Base-by-base conservation (phyloP, 306 rosid genomes). In the Vigna angularis region DNA sequence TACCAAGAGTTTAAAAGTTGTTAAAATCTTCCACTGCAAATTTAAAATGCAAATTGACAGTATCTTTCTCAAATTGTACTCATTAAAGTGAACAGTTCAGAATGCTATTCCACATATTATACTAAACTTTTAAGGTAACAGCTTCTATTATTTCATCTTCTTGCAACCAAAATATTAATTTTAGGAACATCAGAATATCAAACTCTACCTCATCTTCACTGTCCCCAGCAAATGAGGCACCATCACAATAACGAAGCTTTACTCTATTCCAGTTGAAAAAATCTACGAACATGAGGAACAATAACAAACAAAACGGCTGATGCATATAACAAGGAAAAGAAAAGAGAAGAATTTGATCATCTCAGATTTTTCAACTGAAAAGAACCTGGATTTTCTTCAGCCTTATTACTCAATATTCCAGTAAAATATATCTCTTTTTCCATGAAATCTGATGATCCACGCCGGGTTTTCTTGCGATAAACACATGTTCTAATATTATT, bases 221-320 rank as follows among this genome's bases (percentile, higher is more conserved):
- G 65, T 93, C 98, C 48, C 99, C 99, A 16, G 94, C 32, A 69
- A 96, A 96, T 45, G 99, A 96, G 59, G 97, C 99, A 32, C 99
- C 99, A 57, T 96, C 99, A 75, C 99, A 96, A 53, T 96, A 96
- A n/a, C 99, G 98, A 80, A 96, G 86, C 87, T 96, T 96, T 26
- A 90, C 91, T 85, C 99, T 84, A 66, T 93, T 96, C 98, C 98
- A 96, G 81, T 92, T 96, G 89, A 79, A 93, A 88, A 96, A 93
- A 75, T 93, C 99, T 96, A 84, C 81, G 82, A 83, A n/a, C 55
- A 78, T 38, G 45, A 50, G 28, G 52, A 78, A 66, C 61, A 68
- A 66, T 16, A 81, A 40, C 58, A 50, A 81, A 72, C 71, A 55
- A 53, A 57, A 63, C 26, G 9, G 67, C 18, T 24, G 57, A 66